These are phyloP conservation scores for Nannochloris sp. DNA, from an alignment of 139 green algal genomes.

Conservation along the genomic window DNA sequence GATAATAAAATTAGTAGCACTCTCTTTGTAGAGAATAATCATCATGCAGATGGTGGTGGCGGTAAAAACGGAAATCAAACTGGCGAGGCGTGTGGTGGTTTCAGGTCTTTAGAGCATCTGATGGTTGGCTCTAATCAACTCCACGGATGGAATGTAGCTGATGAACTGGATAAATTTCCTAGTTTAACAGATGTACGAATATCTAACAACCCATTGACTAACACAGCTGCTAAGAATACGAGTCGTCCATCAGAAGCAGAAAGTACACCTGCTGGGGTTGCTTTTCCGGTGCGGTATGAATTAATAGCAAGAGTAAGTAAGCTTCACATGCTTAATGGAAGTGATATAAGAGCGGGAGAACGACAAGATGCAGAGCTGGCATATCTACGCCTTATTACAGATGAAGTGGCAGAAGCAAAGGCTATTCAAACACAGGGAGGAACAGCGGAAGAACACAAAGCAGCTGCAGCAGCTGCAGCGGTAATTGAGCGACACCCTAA, in stretches of 20 bases:
- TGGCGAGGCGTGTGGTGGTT: no score
- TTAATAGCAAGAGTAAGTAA: conserved; percentile 51
- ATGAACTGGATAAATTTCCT: conserved; percentile 53
- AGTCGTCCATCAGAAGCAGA: no score
- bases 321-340: conserved; percentile 65
- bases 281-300: conserved; percentile 56
- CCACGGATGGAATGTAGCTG: conserved; percentile 45
- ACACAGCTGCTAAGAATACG: not conserved
- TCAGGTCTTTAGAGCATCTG: no score
- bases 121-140: conserved; percentile 15
- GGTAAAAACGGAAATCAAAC: no score
- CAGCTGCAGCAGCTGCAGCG: not conserved
- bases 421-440: no score
- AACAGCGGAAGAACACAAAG: no score
- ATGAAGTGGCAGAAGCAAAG: conserved; percentile 7
- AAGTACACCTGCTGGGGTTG: conserved; percentile 29
- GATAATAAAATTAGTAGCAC: no score
- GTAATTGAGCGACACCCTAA: conserved; percentile 7
- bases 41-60: no score
- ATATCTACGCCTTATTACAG: conserved; percentile 53
- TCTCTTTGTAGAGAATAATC: no score
- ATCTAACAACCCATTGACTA: conserved; percentile 57
- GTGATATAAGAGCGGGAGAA: conserved; percentile 51
- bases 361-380: conserved; percentile 66
- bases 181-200: conserved; percentile 54